Evolutionary conservation across 179 eudicot species (phyloP).

Genomic region (Pouteria campechiana): DNA sequence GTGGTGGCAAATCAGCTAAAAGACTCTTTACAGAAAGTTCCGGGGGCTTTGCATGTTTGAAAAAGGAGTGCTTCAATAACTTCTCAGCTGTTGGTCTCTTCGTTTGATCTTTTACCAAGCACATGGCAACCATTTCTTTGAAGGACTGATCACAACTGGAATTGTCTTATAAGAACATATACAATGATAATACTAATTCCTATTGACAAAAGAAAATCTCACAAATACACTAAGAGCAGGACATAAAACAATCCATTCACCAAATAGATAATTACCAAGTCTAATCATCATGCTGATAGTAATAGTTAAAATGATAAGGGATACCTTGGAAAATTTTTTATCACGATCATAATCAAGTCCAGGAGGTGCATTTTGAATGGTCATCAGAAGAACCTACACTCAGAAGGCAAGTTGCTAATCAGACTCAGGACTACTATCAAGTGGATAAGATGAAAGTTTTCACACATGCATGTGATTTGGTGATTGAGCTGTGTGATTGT

Average conservation of each 20-base stretch:
- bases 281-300: too few species aligned
- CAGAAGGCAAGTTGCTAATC: too few species aligned
- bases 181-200: too few species aligned
- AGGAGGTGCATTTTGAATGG: conserved; percentile 98
- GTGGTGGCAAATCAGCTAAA: conserved; percentile 80
- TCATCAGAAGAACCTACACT: conserved; percentile 86
- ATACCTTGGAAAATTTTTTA: conserved; percentile 92
- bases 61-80: conserved; percentile 89
- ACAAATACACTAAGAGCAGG: too few species aligned
- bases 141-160: conserved; percentile 56
- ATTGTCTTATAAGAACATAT: conserved; percentile 7
- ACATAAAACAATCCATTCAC: too few species aligned
- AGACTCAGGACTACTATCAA: too few species aligned
- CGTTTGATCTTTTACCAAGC: conserved; percentile 98
- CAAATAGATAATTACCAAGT: too few species aligned
- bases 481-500: too few species aligned
- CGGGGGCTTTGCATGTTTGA: conserved; percentile 85
- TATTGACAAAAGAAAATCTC: too few species aligned
- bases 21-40: conserved; percentile 79
- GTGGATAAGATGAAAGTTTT: too few species aligned
- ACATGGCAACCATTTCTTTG: conserved; percentile 98
- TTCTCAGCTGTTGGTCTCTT: conserved; percentile 95
- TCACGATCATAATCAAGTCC: conserved; percentile 99
- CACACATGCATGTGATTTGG: too few species aligned
- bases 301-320: conserved; percentile 2